These are phyloP conservation scores for Epithele typhae DNA, from an alignment of 768 basidiomycete species.

Conservation along the genomic window DNA sequence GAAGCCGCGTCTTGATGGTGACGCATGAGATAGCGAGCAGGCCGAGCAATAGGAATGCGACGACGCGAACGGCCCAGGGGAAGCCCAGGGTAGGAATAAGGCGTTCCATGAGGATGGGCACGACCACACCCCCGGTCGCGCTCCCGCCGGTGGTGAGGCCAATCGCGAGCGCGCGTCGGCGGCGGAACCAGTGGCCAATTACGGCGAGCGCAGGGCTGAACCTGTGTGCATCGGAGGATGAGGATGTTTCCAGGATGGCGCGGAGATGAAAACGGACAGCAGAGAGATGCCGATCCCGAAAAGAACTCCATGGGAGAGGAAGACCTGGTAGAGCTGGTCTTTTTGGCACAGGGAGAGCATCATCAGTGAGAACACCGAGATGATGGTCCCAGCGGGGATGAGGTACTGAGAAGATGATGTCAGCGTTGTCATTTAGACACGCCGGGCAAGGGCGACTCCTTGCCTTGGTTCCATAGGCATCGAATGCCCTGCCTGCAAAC, in stretches of 20 bases:
- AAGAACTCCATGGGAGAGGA: conserved; percentile 28
- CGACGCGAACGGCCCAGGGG: conserved; percentile 28
- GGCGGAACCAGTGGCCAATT: conserved; percentile 33
- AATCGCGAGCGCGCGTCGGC: conserved; percentile 31
- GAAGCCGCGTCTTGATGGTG: conserved; percentile 25
- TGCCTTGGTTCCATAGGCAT: conserved; percentile 26
- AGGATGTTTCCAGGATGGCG: too few relatives aligned
- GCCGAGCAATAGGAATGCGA: conserved; percentile 25
- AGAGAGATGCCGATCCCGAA: conserved; percentile 27
- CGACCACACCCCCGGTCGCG: conserved; percentile 46
- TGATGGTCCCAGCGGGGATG: conserved; percentile 19
- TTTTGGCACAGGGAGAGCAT: conserved; percentile 24
- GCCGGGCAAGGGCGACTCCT: too few relatives aligned
- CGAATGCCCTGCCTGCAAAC: conserved; percentile 22
- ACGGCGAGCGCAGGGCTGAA: conserved; percentile 31
- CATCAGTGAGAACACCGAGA: conserved; percentile 23
- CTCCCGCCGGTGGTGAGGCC: conserved; percentile 33
- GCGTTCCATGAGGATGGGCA: conserved; percentile 50
- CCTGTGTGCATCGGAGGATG: conserved; percentile 10
- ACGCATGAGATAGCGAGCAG: conserved; percentile 23
- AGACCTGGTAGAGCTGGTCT: conserved; percentile 26
- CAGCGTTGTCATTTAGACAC: too few relatives aligned
- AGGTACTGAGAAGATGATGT: conserved; percentile 15
- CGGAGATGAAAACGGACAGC: conserved; percentile 8
- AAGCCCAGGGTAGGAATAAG: conserved; percentile 28